These are phyloP conservation scores for Trametes cingulata DNA, from an alignment of 768 basidiomycete species.

Conservation along the genomic window DNA sequence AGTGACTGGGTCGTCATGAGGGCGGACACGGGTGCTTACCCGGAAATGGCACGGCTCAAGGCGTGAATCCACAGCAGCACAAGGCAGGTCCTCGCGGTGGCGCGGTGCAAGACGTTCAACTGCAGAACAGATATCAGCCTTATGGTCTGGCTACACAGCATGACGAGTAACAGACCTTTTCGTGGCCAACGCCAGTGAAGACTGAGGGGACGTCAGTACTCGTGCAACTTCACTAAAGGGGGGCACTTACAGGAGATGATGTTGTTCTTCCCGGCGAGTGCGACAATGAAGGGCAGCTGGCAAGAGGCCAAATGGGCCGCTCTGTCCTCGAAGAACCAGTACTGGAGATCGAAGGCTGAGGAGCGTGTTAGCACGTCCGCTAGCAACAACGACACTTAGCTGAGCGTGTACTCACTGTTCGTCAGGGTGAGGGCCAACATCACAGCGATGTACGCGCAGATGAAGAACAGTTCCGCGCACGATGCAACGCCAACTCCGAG, in stretches of 20 bases:
- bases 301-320: conserved; percentile 46
- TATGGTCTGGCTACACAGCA: neutral
- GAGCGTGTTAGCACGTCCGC: too few species aligned
- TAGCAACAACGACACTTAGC: too few species aligned
- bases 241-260: conserved; percentile 47
- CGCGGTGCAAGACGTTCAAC: conserved; percentile 51
- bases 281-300: conserved; percentile 54
- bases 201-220: conserved; percentile 30
- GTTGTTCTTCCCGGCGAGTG: conserved; percentile 60
- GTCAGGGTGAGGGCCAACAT: conserved; percentile 47
- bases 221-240: neutral
- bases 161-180: conserved; percentile 34
- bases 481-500: conserved; percentile 43
- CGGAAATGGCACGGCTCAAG: conserved; percentile 17
- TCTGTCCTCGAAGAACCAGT: conserved; percentile 33
- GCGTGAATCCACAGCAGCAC: conserved; percentile 46
- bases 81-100: conserved; percentile 43
- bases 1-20: neutral
- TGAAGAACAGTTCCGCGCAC: conserved; percentile 48
- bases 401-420: conserved; percentile 43
- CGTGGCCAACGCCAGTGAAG: conserved; percentile 55
- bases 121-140: neutral
- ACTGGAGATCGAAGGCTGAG: conserved; percentile 23
- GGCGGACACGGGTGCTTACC: neutral
- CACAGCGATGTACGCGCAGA: conserved; percentile 45